These are phyloP conservation scores for Leccinellum albellum DNA, from an alignment of 768 basidiomycete species.

Conservation along the genomic window DNA sequence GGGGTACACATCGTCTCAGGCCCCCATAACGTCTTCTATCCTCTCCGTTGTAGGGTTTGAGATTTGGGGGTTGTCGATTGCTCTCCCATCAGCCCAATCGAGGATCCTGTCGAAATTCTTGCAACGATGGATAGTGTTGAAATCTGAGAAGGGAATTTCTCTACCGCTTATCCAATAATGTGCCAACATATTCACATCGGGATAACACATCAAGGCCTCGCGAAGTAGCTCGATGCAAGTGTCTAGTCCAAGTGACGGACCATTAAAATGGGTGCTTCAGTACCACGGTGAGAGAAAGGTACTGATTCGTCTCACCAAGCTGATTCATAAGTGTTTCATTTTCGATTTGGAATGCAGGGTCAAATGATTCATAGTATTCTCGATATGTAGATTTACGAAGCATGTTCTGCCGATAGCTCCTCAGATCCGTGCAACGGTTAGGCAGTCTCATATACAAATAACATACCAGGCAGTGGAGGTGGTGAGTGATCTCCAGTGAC, in stretches of 20 bases:
- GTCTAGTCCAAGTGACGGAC: not conserved
- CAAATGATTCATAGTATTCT: not conserved
- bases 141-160: not conserved
- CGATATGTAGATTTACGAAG: slow-evolving; percentile 6
- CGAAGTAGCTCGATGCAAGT: slow-evolving; percentile 4
- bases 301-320: not conserved
- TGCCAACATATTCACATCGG: slow-evolving; percentile 5
- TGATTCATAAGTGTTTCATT: not conserved
- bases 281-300: no score
- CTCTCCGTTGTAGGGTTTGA: not conserved
- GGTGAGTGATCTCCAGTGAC: slow-evolving; percentile 5
- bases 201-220: slow-evolving; percentile 11
- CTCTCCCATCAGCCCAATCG: slow-evolving; percentile 55
- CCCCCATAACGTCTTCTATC: not conserved
- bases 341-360: slow-evolving; percentile 1
- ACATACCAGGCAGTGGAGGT: slow-evolving; percentile 8
- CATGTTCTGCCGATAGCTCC: not conserved
- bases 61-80: not conserved
- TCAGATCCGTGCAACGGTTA: not conserved
- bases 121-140: slow-evolving; percentile 24
- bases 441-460: not conserved
- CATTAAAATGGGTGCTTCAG: no score
- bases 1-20: no score
- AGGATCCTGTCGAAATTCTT: slow-evolving; percentile 83
- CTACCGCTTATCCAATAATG: slow-evolving; percentile 7